Conservation (phyloP, 495 filamentous ascomycete species). For the Neurospora africana region DNA sequence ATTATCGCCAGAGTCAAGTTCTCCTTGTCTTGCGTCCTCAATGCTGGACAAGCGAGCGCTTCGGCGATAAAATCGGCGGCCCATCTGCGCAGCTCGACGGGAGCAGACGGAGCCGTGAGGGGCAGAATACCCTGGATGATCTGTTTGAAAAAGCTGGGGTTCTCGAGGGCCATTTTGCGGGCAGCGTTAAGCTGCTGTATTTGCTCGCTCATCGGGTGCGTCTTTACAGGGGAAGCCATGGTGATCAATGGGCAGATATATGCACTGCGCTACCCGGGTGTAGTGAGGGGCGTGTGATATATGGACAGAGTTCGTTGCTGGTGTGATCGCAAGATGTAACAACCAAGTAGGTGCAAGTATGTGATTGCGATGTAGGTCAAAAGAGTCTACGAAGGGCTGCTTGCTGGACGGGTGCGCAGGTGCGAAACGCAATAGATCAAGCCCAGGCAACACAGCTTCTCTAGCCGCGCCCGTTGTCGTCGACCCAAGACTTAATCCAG, state of each 20-base stretch:
- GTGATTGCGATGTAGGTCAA: neutral
- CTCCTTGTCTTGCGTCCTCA: conserved; percentile 64
- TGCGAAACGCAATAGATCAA: neutral
- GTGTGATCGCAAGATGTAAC: neutral
- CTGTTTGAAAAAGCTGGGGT: conserved; percentile 74
- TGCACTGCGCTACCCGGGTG: neutral
- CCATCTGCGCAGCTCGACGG: conserved; percentile 83
- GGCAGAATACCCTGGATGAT: conserved; percentile 85
- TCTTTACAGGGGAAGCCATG: conserved; percentile 32
- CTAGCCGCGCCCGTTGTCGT: neutral
- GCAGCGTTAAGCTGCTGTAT: conserved; percentile 77
- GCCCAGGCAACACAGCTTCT: conserved; percentile 8
- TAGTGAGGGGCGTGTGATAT: neutral
- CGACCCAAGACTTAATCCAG: neutral
- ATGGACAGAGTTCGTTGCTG: neutral
- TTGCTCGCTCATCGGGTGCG: conserved; percentile 57
- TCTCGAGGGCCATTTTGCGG: conserved; percentile 74
- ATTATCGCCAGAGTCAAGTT: conserved; percentile 60
- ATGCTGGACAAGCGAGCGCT: conserved; percentile 78
- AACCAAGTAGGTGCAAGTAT: neutral
- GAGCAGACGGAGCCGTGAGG: conserved; percentile 65
- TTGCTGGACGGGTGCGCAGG: neutral
- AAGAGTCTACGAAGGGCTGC: conserved; percentile 6
- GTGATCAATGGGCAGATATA: conserved; percentile 1
- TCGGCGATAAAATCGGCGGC: conserved; percentile 93